Evolutionary conservation across 441 rosid species (phyloP), one percentile per base, ranked within the genome.

Genomic region (Manihot esculenta): DNA sequence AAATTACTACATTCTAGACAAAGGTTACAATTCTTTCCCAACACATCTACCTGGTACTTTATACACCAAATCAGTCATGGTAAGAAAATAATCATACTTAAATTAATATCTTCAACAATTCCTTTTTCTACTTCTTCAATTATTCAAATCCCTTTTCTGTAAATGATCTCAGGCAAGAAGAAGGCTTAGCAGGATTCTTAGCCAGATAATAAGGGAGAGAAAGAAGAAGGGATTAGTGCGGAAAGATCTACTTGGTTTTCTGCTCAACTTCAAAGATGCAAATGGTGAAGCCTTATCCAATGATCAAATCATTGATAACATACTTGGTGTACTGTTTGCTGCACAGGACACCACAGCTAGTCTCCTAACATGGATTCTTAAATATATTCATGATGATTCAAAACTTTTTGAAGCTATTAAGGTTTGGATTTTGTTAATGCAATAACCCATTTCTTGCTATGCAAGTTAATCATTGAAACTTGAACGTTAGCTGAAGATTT

Each of bases 271-370:
- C 74, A 83, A 75, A 72, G 88, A 83, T 72, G 87, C 64, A 50
- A 78, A 78, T 26, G 93, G 87, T 5, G 58, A 64, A 62, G 33
- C 30, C 23, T 76, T 90, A 60, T 83, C 78, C 3, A 84, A 88
- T 60, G 81, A 85, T 48, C 85, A 84, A 76, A 84, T 92, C 60
- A 82, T 90, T 27, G 98, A 95, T 70, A 95, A 95, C 78, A 82
- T 90, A 42, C 85, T 92, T 17, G 99, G 99, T 73, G 98, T 89
- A 13, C 83, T 95, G 33, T 95, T 92, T 73, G 99, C 99, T 0
- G 98, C 98, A 5, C 96, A 86, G 81, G 98, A 92, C 85, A 92
- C 99, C 20, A 95, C 98, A 23, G 99, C 99, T 58, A 89, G 95
- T 74, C 79, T 81, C 71, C 71, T 92, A 58, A 92, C 99, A 27